Base-by-base conservation (phyloP, 2,329 filamentous ascomycete genomes). In the Onygenales sp. region DNA sequence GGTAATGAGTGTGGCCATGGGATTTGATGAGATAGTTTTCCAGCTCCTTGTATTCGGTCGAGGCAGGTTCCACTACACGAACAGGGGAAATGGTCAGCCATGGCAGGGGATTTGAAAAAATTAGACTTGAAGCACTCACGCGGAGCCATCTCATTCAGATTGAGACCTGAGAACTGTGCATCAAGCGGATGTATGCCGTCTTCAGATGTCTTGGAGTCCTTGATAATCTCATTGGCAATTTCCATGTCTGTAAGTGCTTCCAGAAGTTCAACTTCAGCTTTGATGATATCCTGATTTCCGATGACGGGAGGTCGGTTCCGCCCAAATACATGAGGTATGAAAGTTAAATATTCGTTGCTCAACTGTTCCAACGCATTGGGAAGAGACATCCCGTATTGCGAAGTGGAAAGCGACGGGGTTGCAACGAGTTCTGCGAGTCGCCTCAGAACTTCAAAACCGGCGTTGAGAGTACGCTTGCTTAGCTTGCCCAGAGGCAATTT, bases 181-280 rank as follows among this genome's bases (percentile, higher is more conserved):
- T 94, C 89, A 6, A 92, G 76, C 11, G 76, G 73, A 61, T 91
- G 81, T 13, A 88, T 63, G 43, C 51, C 41, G 10, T 73, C 71
- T 7, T 77, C 74, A 8, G 71, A 72, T 32, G 79, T 71, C 39
- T 82, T 79, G 3, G 76, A 72, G n/a, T 72, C 72, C 69, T 88
- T 90, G 79, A 94, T 85, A 63, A 95, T 86, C 31, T 84, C 79
- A 21, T 83, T 81, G 1, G 88, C 84, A 55, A 88, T 85, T 69
- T 91, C 90, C 87, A 95, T 92, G 63, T 93, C 88, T 2, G 83
- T 85, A 65, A 95, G 73, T 56, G 83, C 87, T 63, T 94, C 88
- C 0, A 95, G 79, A 59, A 94, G 77, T 44, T 88, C 85, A 60
- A 92, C 79, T 70, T 95, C 89, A 61, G 72, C 78, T 71, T 91